Evolutionary conservation across 495 filamentous ascomycete genomes (phyloP), one percentile per base, ranked within the genome.

Genomic region (Tetracladium setigerum): DNA sequence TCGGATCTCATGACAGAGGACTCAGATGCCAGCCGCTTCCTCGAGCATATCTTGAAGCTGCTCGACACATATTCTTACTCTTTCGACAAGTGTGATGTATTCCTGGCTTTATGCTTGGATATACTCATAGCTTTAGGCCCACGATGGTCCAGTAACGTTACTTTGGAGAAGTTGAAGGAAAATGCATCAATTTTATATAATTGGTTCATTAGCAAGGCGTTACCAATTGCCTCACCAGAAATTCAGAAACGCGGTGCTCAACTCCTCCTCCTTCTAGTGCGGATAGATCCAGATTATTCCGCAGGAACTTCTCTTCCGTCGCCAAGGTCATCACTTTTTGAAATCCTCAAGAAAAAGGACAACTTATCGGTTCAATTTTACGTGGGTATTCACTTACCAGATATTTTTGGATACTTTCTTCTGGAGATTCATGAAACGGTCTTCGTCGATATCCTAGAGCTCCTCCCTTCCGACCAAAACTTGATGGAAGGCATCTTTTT

Each of bases 401-500:
- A 71, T 10, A 72, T 96, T 24, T 97, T 96, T 61, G 73, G 76
- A n/a, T 70, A 83, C 12, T 90, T 85, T 57, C 65, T 86, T 15
- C 71, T 95, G 2, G 82, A 82, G 47, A 74, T 81, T 30, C 92
- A 95, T 61, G 86, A 95, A 39, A 73, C 73, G 6, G 83, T 96
- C 13, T 83, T 95, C 47, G 71, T 85, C 41, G 87, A 95, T 54
- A 71, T 95, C 14, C 66, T 92, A 15, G 66, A 73, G 14, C 83
- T 66, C 48, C 74, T 99, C 27, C 88, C 91, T 18, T 71, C 69
- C 34, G 83, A 89, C 45, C 69, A 69, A 15, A 76, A 80, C 37
- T 84, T 78, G 72, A 59, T 67, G 2, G 92, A 96, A 67, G 90
- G 89, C 5, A 88, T 97, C 51, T 87, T 89, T 3, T 72, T 92